A percentile compares a stretch with the other conserved stretches of the same genome.
Conservation (phyloP, 495 filamentous ascomycete species). For the Apodospora peruviana region DNA sequence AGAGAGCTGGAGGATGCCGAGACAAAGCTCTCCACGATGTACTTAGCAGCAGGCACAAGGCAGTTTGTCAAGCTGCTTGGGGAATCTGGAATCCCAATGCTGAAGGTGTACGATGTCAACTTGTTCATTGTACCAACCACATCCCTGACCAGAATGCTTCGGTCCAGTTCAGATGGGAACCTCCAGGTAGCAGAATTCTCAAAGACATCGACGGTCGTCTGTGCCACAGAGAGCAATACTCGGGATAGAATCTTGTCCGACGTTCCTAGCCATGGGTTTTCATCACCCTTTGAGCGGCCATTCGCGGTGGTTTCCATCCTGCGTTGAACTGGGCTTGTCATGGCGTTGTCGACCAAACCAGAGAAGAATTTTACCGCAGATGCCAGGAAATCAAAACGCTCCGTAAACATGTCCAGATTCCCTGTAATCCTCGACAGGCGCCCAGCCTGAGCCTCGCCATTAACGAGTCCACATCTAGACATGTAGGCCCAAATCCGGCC, state of each 20-base stretch:
- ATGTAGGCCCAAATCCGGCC: constrained; percentile 86
- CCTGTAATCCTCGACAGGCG: constrained; percentile 68
- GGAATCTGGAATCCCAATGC: constrained; percentile 56
- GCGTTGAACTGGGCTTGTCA: constrained; percentile 64
- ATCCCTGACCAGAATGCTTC: constrained; percentile 46
- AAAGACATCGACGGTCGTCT: constrained; percentile 70
- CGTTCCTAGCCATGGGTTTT: constrained; percentile 61
- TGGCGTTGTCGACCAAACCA: constrained; percentile 67
- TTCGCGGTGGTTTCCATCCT: constrained; percentile 50
- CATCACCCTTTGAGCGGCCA: constrained; percentile 45
- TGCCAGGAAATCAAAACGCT: constrained; percentile 70
- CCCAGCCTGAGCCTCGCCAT: constrained; percentile 64
- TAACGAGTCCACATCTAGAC: constrained; percentile 69
- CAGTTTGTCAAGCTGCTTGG: constrained; percentile 56
- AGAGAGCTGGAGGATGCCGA: constrained; percentile 61
- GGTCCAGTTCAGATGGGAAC: constrained; percentile 62
- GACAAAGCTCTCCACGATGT: constrained; percentile 71
- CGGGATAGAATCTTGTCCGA: constrained; percentile 71
- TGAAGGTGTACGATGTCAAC: constrained; percentile 65
- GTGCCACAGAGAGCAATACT: constrained; percentile 64
- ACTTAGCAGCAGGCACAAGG: constrained; percentile 62
- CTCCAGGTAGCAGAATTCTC: constrained; percentile 80
- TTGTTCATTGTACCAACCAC: constrained; percentile 64
- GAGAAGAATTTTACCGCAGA: constrained; percentile 69
- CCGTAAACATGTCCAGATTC: constrained; percentile 66